A percentile compares a stretch with the other conserved stretches of the same genome.
These are phyloP conservation scores for Vishniacozyma victoriae DNA, from an alignment of 768 basidiomycete species.

Conservation along the genomic window DNA sequence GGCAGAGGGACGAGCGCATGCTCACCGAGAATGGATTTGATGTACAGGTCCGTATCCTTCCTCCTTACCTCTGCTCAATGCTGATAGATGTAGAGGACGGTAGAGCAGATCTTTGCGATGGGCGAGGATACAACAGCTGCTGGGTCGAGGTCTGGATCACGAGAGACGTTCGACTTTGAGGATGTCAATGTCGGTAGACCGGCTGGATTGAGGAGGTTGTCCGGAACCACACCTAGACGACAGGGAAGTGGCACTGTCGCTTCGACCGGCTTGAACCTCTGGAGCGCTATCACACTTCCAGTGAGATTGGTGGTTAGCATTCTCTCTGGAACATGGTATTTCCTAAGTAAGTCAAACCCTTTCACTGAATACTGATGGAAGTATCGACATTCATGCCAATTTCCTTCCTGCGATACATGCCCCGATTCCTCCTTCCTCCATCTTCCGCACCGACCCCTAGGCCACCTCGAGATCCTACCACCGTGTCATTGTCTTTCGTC, in stretches of 20 bases:
- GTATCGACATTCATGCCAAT: conserved; percentile 41
- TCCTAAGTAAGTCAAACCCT: conserved; percentile 29
- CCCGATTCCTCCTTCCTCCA: conserved; percentile 41
- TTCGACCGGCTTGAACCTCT: no score
- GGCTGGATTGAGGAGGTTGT: conserved; percentile 7
- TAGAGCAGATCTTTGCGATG: conserved; percentile 38
- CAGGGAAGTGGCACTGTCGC: no score
- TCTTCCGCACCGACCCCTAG: conserved; percentile 9
- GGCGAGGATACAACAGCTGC: not conserved
- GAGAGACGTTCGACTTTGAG: not conserved
- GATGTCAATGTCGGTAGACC: not conserved
- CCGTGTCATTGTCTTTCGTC: conserved; percentile 21
- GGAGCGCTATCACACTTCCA: conserved; percentile 27
- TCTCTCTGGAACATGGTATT: conserved; percentile 36
- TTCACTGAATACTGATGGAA: conserved; percentile 2
- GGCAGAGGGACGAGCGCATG: conserved; percentile 38
- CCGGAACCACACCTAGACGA: conserved; percentile 5
- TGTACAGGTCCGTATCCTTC: conserved; percentile 37
- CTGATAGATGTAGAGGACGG: conserved; percentile 18
- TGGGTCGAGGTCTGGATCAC: not conserved
- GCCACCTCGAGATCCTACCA: conserved; percentile 23
- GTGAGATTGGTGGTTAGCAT: conserved; percentile 23
- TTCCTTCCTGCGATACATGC: conserved; percentile 36
- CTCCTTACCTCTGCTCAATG: not conserved
- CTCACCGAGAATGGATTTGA: conserved; percentile 40